Base-by-base conservation (phyloP, 2,329 filamentous ascomycete genomes). In the Cyphellophora europaea region DNA sequence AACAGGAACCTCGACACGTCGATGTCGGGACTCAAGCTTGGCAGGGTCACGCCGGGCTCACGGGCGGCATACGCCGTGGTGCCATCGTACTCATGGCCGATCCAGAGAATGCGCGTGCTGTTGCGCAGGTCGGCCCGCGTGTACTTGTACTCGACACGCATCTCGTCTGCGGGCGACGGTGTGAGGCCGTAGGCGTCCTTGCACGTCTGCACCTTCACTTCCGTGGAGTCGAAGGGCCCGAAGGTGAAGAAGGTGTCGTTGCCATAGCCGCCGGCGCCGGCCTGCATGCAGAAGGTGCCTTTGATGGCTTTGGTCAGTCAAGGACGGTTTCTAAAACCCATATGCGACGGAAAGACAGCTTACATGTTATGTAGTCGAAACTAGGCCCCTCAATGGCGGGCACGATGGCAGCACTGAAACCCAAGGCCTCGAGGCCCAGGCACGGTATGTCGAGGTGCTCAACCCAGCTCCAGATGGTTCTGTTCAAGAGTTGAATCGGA, bases 61-160 rank as follows among this genome's bases (percentile, higher is more conserved):
- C 21, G 8, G 3, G 32, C 17, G 6, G 17, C 29, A 6, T 33
- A 11, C 11, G 3, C 35, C 16, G 11, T 31, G 10, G 17, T 21
- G 11, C 28, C 28, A 23, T 37, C 35, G 19, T 18, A 37, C 19
- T 37, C 21, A 11, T 28, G 28, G n/a, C 18, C 12, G n/a, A 16
- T 33, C 27, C 28, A 37, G 27, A 37, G 18, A 11, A 37, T 32
- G 29, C 28, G 35, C 16, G 27, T 31, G 21, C 16, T 33, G 11
- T 37, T 32, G 10, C 15, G 27, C 5, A 37, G 27, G 5, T 37
- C 28, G 2, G 6, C 35, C 3, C 13, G 35, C 15, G 35, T 33
- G 19, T 3, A 33, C n/a, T 37, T 31, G 35, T 37, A 37, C 27
- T 23, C 13, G 2, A 15, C 5, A 2, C 11, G 15, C 11, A 23